Conservation (phyloP, 176 grass and related monocot species). For the Rhipidocladum racemiflorum region DNA sequence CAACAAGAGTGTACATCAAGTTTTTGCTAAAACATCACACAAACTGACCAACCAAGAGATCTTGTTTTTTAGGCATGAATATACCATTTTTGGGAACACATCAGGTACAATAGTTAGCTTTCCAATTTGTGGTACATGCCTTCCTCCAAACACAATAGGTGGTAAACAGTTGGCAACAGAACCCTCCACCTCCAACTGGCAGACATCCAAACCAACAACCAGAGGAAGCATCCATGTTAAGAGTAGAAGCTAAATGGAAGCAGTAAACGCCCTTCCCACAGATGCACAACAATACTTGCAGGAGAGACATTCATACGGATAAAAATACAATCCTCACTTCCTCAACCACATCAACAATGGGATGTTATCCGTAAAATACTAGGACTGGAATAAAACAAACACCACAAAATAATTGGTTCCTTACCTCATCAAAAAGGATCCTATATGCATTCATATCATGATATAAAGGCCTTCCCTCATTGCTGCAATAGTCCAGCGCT, state of each 20-base stretch:
- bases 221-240: background rate
- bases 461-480: slow-evolving; percentile 70
- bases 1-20: background rate
- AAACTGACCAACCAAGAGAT: background rate
- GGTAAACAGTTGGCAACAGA: slow-evolving; percentile 1
- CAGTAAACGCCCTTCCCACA: background rate
- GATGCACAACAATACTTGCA: background rate
- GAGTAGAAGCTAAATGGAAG: background rate
- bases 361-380: background rate
- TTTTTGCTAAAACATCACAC: background rate
- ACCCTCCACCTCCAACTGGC: background rate
- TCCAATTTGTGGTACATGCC: background rate
- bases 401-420: background rate
- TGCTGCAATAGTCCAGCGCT: slow-evolving; percentile 78
- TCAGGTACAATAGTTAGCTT: slow-evolving; percentile 2
- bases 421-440: slow-evolving; percentile 91
- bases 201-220: slow-evolving; percentile 11
- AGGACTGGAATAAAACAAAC: background rate
- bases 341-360: slow-evolving; percentile 7
- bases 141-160: slow-evolving; percentile 3
- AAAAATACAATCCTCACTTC: background rate
- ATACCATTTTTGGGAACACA: background rate
- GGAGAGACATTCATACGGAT: background rate
- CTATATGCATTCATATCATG: slow-evolving; percentile 96
- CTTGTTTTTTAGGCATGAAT: background rate